Conservation (phyloP, 129 eudicot species). For the Apium graveolens region DNA sequence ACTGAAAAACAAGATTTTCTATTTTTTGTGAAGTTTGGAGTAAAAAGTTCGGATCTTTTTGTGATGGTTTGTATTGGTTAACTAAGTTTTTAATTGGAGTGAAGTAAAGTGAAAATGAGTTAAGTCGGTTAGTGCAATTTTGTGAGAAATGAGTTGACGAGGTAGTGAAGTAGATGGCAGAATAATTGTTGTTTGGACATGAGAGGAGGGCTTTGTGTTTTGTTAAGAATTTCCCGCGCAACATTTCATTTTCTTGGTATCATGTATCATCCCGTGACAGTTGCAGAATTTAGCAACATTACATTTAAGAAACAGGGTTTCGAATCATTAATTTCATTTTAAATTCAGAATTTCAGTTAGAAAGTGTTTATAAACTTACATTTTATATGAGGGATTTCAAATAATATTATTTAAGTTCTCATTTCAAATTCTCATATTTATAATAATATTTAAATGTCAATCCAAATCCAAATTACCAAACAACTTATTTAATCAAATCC, state of each 20-base stretch:
- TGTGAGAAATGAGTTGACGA: background rate
- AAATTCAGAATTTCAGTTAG: too few relatives aligned
- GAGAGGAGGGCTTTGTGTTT: background rate
- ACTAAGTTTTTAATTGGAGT: slow-evolving; percentile 14
- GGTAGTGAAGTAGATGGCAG: background rate
- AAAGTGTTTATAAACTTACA: too few relatives aligned
- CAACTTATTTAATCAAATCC: too few relatives aligned
- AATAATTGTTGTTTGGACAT: background rate
- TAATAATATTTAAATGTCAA: too few relatives aligned
- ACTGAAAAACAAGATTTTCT: slow-evolving; percentile 24
- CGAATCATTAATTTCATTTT: too few relatives aligned
- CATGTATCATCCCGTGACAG: background rate
- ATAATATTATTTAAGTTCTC: too few relatives aligned
- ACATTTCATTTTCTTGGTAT: too few relatives aligned
- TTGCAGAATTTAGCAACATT: too few relatives aligned
- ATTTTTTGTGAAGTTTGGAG: slow-evolving; percentile 11
- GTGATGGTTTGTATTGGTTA: slow-evolving; percentile 4
- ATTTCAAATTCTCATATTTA: too few relatives aligned
- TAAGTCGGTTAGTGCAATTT: background rate
- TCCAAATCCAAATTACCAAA: too few relatives aligned
- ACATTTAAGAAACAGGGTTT: too few relatives aligned
- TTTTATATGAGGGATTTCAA: too few relatives aligned
- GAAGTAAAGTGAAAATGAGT: slow-evolving; percentile 7
- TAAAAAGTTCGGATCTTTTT: slow-evolving; percentile 3
- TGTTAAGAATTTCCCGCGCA: background rate